Conservation (phyloP, 208 protist genomes). For the Lotmaria passim region DNA sequence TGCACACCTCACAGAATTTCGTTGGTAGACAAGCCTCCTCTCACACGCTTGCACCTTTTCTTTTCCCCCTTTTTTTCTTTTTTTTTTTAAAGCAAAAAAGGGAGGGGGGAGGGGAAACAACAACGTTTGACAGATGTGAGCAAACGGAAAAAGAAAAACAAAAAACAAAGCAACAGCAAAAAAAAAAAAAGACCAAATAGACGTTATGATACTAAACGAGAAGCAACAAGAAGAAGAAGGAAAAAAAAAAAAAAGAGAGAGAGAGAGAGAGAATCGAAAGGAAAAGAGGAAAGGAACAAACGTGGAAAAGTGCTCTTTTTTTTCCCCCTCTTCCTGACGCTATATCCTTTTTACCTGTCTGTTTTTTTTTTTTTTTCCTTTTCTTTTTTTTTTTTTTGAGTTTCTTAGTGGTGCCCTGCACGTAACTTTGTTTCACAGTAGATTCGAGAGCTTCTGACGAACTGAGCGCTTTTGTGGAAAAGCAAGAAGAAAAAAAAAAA, state of each 20-base stretch:
- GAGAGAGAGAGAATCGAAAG: constrained; percentile 13
- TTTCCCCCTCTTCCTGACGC: no score
- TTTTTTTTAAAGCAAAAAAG: background rate
- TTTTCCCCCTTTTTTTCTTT: background rate
- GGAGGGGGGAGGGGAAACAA: background rate
- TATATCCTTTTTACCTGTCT: no score
- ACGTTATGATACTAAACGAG: background rate
- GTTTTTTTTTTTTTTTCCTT: no score
- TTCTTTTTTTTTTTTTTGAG: no score
- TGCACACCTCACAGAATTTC: no score
- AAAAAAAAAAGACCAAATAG: constrained; percentile 6
- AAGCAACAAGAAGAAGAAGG: constrained; percentile 20
- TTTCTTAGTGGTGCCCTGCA: no score
- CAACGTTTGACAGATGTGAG: background rate
- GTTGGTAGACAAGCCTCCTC: no score
- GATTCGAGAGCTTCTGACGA: no score
- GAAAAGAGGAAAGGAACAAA: constrained; percentile 31
- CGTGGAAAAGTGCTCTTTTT: no score
- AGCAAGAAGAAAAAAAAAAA: constrained; percentile 10
- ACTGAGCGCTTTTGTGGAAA: no score
- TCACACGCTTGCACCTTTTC: no score
- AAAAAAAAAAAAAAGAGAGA: constrained; percentile 15
- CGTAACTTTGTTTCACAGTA: no score
- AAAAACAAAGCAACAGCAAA: constrained; percentile 15
- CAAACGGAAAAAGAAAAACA: background rate